Evolutionary conservation across 2,329 filamentous ascomycete species (phyloP), one percentile per base, ranked within the genome.

Genomic region (Scedosporium dehoogii): DNA sequence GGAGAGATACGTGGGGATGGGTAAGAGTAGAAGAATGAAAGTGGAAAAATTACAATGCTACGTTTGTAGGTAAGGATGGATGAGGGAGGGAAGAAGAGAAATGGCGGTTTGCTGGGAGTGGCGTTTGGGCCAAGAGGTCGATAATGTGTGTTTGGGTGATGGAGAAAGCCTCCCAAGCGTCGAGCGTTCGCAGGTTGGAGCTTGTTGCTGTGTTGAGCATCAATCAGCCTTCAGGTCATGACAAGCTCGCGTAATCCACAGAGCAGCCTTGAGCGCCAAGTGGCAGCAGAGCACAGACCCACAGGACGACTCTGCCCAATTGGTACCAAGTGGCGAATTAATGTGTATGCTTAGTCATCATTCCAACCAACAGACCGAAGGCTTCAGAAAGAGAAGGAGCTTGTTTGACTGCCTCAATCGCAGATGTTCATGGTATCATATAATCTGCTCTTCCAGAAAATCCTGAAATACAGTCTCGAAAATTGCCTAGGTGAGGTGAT

Each of bases 221-320:
- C 46, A 51, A 51, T 51, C 55, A 58, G 55, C 55, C 55, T 58
- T 58, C 55, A n/a, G 55, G 55, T 16, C 14, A 41, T 58, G 55
- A n/a, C 27, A 38, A 58, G 55, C 55, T 58, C 55, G 55, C 55
- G 55, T 58, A 58, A 58, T 58, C 55, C 55, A 27, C 44, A 55
- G 51, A 58, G 55, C 55, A 58, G 55, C 55, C 55, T 58, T 58
- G 55, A 41, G 33, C 21, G 18, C 23, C 23, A 27, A 56, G 51
- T 29, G 23, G 14, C 21, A 16, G 21, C 14, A 21, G 3, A 27
- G 21, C 33, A 27, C 55, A 41, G 23, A 58, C 33, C 33, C 9
- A 38, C 33, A 38, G 33, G 2, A 12, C 9, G 9, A 38, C 33
- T 38, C 33, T 38, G 29, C 14, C 27, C 33, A 58, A 56, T 25